A percentile compares a stretch with the other conserved stretches of the same genome.
Conservation (phyloP, 1,284 basidiomycete species). For the Cryptococcus floricola region DNA sequence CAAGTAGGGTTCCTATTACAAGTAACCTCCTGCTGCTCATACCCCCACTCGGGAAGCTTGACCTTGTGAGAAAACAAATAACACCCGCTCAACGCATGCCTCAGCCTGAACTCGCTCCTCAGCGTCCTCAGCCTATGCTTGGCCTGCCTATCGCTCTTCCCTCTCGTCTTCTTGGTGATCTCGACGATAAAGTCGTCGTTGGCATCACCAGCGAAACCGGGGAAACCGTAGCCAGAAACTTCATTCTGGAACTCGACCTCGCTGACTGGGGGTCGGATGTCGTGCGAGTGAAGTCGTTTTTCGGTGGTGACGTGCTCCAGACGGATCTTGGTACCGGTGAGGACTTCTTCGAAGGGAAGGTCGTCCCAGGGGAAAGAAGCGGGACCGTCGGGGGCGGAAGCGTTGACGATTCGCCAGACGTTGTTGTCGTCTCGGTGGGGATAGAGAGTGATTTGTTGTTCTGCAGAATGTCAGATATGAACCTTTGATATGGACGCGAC, state of each 20-base stretch:
- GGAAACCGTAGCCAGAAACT: conserved; percentile 89
- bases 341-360: conserved; percentile 62
- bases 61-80: conserved; percentile 98
- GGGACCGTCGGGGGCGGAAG: conserved; percentile 53
- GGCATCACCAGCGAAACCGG: conserved; percentile 62
- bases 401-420: conserved; percentile 76
- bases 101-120: conserved; percentile 75
- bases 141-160: conserved; percentile 62
- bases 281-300: conserved; percentile 91
- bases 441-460: conserved; percentile 97
- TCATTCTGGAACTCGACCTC: conserved; percentile 99
- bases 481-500: conserved; percentile 23
- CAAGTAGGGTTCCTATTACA: conserved; percentile 94
- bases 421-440: conserved; percentile 94
- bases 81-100: conserved; percentile 84
- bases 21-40: conserved; percentile 93
- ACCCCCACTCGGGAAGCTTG: conserved; percentile 96
- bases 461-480: conserved; percentile 47
- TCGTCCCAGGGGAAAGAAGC: conserved; percentile 59
- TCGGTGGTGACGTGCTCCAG: conserved; percentile 76
- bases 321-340: conserved; percentile 69
- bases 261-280: conserved; percentile 88
- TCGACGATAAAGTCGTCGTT: conserved; percentile 97
- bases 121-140: conserved; percentile 71
- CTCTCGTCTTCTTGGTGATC: conserved; percentile 58